Percentiles rank a stretch among this genome's conserved stretches.
phyloP scores from a whole-genome alignment of 2,329 filamentous ascomycete species.

The Fusarium sp. region DNA sequence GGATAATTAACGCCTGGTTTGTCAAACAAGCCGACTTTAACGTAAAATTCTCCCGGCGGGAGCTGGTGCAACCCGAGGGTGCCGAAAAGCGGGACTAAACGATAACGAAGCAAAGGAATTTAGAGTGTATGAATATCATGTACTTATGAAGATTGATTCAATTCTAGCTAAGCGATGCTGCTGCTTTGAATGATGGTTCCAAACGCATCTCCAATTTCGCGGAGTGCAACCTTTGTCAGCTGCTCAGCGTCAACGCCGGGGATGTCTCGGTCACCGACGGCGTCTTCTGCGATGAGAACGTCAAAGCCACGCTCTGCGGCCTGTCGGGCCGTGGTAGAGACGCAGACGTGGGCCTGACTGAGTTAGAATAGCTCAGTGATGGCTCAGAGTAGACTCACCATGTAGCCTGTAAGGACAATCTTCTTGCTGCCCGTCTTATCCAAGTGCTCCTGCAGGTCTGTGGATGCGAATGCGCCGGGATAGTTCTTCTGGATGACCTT shows the following conservation, averaged over 20 bases:
- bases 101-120: constrained; percentile 3
- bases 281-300: constrained; percentile 73
- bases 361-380: neutral
- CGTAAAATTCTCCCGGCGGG: constrained; percentile 60
- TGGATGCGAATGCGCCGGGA: constrained; percentile 74
- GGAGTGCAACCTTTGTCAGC: constrained; percentile 65
- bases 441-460: constrained; percentile 69
- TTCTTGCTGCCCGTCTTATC: constrained; percentile 68
- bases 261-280: constrained; percentile 77
- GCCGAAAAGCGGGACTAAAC: constrained; percentile 22
- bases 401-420: constrained; percentile 74
- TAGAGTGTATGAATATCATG: neutral
- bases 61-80: constrained; percentile 57
- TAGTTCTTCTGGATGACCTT: constrained; percentile 71
- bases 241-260: constrained; percentile 72
- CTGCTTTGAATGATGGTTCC: constrained; percentile 68
- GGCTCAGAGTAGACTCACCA: constrained; percentile 56
- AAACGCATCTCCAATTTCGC: constrained; percentile 75
- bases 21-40: constrained; percentile 73
- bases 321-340: constrained; percentile 74
- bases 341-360: constrained; percentile 73
- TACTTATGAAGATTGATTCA: neutral
- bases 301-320: constrained; percentile 75
- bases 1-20: constrained; percentile 74
- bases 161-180: constrained; percentile 43